These are phyloP conservation scores for Fusarium drepaniforme DNA, from an alignment of 2,329 filamentous ascomycete species.

Conservation along the genomic window DNA sequence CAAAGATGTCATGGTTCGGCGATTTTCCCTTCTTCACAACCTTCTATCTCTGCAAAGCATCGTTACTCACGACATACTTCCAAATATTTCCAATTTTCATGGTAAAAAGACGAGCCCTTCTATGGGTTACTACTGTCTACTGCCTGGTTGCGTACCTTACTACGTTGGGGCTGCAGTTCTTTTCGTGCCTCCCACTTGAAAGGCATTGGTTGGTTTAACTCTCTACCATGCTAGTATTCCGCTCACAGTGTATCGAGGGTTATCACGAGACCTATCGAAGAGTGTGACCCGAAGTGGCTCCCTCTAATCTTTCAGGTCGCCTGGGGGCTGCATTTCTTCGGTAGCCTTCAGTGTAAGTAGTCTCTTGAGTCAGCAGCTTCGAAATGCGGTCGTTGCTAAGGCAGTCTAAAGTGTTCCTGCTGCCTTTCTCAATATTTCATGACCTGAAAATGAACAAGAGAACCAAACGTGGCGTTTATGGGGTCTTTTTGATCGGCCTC, in stretches of 20 bases:
- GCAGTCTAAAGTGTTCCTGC: slow-evolving; percentile 7
- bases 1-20: slow-evolving; percentile 33
- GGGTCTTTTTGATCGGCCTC: slow-evolving; percentile 27
- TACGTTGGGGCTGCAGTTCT: slow-evolving; percentile 24
- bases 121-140: slow-evolving; percentile 18
- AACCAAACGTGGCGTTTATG: slow-evolving; percentile 17
- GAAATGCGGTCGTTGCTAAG: background rate
- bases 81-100: slow-evolving; percentile 25
- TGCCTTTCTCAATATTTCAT: slow-evolving; percentile 25
- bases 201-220: slow-evolving; percentile 20
- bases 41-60: slow-evolving; percentile 26
- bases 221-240: background rate
- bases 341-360: slow-evolving; percentile 26
- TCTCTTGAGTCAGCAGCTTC: background rate
- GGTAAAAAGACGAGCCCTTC: slow-evolving; percentile 20
- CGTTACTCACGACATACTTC: slow-evolving; percentile 26
- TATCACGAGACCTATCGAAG: slow-evolving; percentile 12
- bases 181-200: slow-evolving; percentile 33
- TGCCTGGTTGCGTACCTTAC: slow-evolving; percentile 14
- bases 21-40: slow-evolving; percentile 32
- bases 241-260: slow-evolving; percentile 11
- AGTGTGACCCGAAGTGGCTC: slow-evolving; percentile 25
- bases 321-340: slow-evolving; percentile 29
- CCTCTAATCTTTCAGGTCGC: slow-evolving; percentile 24
- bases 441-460: slow-evolving; percentile 22